Base-by-base conservation (phyloP, 345 rosid species). In the Cardamine resedifolia region DNA sequence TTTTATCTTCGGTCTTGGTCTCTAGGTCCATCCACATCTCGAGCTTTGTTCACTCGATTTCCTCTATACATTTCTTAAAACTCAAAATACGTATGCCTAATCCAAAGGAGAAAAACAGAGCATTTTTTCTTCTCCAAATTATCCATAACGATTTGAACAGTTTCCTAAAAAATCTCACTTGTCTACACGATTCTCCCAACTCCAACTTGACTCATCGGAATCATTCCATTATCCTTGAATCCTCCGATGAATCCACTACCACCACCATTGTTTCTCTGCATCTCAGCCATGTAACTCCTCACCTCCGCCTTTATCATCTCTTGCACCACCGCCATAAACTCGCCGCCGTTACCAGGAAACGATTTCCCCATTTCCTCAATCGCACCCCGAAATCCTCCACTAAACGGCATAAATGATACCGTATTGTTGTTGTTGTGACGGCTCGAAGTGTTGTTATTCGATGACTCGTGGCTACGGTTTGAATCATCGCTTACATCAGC, bases 301-400 rank as follows among this genome's bases (percentile, higher is more conserved):
- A 94, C 97, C 66, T 94, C 98, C 58, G 21, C 80, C 79, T 74
- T 90, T 52, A 94, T 84, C 95, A 94, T 94, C 75, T 89, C 97
- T 23, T 94, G 96, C 84, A 94, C 80, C 79, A 86, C 87, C 56
- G 75, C 82, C 88, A 86, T 82, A 34, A 94, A 85, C 78, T 93
- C 96, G 2, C 78, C 67, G 10, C 73, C 76, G 41, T 49, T 41
- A 0, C 58, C 58, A 7, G 24, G 18, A 6, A 21, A 71, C 14
- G 77, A 58, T 15, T 41, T 66, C 3, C 73, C 73, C 66, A 71
- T 66, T 3, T 72, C 73, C 23, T 33, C 66, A 16, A 70, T 50
- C 7, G 50, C 72, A 41, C 71, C 56, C 11, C 47, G 3, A 8
- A 59, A 56, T 4, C 74, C 72, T 15, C 30, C 24, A 28, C 39